Conservation (phyloP, 129 eudicot genomes). For the Lactuca sativa region DNA sequence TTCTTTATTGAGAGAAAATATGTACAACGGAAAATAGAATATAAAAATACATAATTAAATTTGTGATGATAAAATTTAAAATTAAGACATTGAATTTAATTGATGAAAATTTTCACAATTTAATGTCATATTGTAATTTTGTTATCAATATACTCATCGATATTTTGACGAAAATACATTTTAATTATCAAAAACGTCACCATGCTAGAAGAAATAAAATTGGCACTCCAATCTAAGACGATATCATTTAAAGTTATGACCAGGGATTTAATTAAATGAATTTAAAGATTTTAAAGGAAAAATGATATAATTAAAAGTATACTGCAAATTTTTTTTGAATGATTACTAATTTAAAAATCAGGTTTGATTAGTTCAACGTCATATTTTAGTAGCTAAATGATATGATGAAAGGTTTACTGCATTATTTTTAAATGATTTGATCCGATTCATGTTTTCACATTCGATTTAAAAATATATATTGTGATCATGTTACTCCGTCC, state of each 20-base stretch:
- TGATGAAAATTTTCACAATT: background rate
- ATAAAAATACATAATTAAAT: background rate
- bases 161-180: background rate
- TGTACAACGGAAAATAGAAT: background rate
- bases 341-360: background rate
- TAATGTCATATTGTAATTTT: background rate
- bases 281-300: background rate
- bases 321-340: background rate
- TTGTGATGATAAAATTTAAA: background rate
- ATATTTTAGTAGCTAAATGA: background rate
- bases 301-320: background rate
- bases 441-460: background rate
- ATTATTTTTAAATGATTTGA: background rate
- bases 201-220: background rate
- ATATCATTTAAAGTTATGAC: background rate
- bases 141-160: background rate
- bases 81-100: background rate
- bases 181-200: background rate
- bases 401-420: background rate
- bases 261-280: constrained; percentile 2
- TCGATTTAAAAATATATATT: constrained; percentile 21
- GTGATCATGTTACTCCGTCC: background rate
- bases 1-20: background rate
- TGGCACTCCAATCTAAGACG: background rate
- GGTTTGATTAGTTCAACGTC: background rate